Conservation (phyloP, 2,329 filamentous ascomycete species). For the Fusarium globosum region DNA sequence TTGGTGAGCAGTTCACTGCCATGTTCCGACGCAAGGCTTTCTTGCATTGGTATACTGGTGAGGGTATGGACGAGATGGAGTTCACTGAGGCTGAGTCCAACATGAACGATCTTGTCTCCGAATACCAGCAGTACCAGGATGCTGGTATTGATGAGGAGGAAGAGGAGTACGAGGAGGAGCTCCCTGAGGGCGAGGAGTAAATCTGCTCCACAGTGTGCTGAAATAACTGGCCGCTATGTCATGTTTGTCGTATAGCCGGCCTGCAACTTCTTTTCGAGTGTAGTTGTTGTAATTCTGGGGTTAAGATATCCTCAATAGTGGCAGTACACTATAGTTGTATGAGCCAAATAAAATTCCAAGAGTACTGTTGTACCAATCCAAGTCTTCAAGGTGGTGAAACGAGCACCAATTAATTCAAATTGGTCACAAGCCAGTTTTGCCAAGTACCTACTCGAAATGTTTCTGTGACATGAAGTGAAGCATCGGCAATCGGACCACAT, state of each 20-base stretch:
- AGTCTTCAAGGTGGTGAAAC: slow-evolving; percentile 1
- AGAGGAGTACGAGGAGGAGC: slow-evolving; percentile 94
- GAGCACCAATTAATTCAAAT: neutral
- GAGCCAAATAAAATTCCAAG: slow-evolving; percentile 44
- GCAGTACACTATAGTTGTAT: slow-evolving; percentile 49
- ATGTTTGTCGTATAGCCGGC: slow-evolving; percentile 39
- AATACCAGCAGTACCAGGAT: slow-evolving; percentile 99
- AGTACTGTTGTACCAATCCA: slow-evolving; percentile 48
- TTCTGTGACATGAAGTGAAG: neutral
- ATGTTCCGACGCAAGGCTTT: slow-evolving; percentile 99
- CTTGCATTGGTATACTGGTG: slow-evolving; percentile 99
- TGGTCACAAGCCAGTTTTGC: neutral
- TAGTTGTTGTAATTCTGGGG: slow-evolving; percentile 49
- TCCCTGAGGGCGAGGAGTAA: slow-evolving; percentile 76
- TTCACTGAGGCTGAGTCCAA: slow-evolving; percentile 99
- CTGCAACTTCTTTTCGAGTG: slow-evolving; percentile 49
- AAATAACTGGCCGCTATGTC: slow-evolving; percentile 22
- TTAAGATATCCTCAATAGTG: slow-evolving; percentile 55
- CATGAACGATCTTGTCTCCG: slow-evolving; percentile 99
- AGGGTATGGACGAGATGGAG: slow-evolving; percentile 99
- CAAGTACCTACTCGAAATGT: neutral
- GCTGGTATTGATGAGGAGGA: slow-evolving; percentile 97
- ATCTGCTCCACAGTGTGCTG: neutral
- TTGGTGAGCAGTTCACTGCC: slow-evolving; percentile 99
- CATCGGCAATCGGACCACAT: slow-evolving; percentile 1